A percentile compares a stretch with the other conserved stretches of the same genome.
Conservation (phyloP, 208 protist genomes). For the Trypanosoma mega region DNA sequence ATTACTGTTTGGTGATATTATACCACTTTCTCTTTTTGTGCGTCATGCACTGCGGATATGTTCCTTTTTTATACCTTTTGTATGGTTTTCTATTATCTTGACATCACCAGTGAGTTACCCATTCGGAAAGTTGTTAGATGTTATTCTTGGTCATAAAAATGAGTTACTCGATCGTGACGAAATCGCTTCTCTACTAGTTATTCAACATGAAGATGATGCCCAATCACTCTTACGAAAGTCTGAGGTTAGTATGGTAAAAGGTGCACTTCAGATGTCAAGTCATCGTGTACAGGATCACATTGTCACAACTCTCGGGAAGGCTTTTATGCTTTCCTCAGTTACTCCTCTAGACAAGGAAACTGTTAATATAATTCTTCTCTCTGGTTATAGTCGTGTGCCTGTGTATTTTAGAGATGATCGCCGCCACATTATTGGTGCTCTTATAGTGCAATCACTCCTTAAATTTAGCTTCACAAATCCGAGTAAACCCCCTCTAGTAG, state of each 20-base stretch:
- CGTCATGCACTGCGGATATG: conserved; percentile 80
- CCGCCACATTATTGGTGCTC: conserved; percentile 79
- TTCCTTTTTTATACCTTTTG: conserved; percentile 43
- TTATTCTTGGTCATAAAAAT: conserved; percentile 60
- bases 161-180: conserved; percentile 65
- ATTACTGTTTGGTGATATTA: conserved; percentile 89
- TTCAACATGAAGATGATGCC: conserved; percentile 30
- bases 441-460: conserved; percentile 85
- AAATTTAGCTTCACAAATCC: conserved; percentile 57
- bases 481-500: conserved; percentile 47
- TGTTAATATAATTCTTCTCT: conserved; percentile 58
- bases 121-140: conserved; percentile 76
- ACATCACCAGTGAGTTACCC: conserved; percentile 76
- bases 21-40: conserved; percentile 90
- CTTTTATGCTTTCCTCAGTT: conserved; percentile 76
- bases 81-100: conserved; percentile 69
- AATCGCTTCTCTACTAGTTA: conserved; percentile 64
- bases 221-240: conserved; percentile 43
- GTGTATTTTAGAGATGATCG: conserved; percentile 72
- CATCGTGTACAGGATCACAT: conserved; percentile 60
- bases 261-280: conserved; percentile 69
- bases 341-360: conserved; percentile 56
- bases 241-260: conserved; percentile 72
- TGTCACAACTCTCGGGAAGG: conserved; percentile 43
- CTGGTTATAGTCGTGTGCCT: conserved; percentile 82